A percentile compares a stretch with the other conserved stretches of the same genome.
These are phyloP conservation scores for Helichrysum umbraculigerum DNA, from an alignment of 129 eudicot genomes.

Conservation along the genomic window DNA sequence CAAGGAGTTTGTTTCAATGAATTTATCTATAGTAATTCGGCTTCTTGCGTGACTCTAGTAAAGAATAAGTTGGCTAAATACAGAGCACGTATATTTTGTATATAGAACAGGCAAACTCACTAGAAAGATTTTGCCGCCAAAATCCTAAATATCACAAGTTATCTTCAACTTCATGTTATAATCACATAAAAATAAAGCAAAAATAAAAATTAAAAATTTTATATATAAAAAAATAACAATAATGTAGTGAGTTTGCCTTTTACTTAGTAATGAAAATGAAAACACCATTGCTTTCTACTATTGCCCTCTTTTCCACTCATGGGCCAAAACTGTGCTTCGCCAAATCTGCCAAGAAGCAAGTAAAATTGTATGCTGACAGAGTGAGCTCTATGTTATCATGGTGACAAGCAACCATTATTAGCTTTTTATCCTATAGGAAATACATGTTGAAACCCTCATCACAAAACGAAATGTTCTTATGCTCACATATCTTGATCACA, in stretches of 20 bases:
- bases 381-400: conserved; percentile 13
- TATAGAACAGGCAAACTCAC: background rate
- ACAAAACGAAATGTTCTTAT: background rate
- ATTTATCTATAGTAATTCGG: background rate
- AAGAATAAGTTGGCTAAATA: background rate
- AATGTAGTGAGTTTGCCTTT: background rate
- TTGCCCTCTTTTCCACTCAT: conserved; percentile 1
- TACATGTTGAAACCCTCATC: background rate
- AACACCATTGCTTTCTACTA: background rate
- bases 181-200: conserved; percentile 7
- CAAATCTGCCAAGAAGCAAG: conserved; percentile 11
- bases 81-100: background rate
- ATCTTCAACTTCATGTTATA: background rate
- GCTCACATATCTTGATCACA: conserved; percentile 1
- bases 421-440: conserved; percentile 17
- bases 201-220: background rate
- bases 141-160: background rate
- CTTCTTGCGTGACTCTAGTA: background rate
- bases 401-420: conserved; percentile 21
- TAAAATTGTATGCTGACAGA: background rate
- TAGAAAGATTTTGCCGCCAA: no score
- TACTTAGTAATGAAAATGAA: background rate
- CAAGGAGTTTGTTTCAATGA: background rate
- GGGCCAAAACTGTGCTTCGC: conserved; percentile 22
- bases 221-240: no score